Base-by-base conservation (phyloP, 192 early-diverging fungal genomes). In the Glomus cerebriforme region DNA sequence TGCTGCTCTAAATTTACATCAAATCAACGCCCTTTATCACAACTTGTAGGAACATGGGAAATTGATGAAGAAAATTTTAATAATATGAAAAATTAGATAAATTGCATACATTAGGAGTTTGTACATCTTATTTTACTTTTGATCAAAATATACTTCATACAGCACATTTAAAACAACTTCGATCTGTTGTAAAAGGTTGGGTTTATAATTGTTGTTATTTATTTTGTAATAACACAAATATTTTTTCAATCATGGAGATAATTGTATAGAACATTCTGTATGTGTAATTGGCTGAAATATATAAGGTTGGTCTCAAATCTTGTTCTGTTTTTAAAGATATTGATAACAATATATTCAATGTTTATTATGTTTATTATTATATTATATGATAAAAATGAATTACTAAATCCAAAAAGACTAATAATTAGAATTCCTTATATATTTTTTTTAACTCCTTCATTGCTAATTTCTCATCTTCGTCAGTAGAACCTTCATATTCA, bases 11-110 rank as follows among this genome's bases (percentile, higher is more conserved):
- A 43, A n/a, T 26, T 17, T 34, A 15, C 6, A 60, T 0, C 13
- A 34, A 39, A n/a, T n/a, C n/a, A n/a, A n/a, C n/a, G 1, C 6
- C 73, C 73, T 3, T 60, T 75, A 19, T 8, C 22, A 43, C 59
- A 75, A 13, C n/a, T 75, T 24, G 9, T 75, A 47, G 73, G 58
- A 9, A 75, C 73, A 4, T 75, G 73, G 59, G 22, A 75, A 62
- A 60, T 75, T 62, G 49, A 62, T 60, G n/a, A 26, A 22, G n/a
- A 34, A 24, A 7, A 27, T 10, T 24, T 59, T 26, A 60, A 2
- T 27, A 17, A 47, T 2, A 26, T 0, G 2, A 75, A 62, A 60
- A 24, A 22, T 1, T 62, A 17, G 26, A 75, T 37, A 35, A 45
- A 60, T 8, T 75, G 39, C 3, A 62, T 75, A 37, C 34, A 15